Base-by-base conservation (phyloP, 1,139 yeast species). In the Pichia sp. region DNA sequence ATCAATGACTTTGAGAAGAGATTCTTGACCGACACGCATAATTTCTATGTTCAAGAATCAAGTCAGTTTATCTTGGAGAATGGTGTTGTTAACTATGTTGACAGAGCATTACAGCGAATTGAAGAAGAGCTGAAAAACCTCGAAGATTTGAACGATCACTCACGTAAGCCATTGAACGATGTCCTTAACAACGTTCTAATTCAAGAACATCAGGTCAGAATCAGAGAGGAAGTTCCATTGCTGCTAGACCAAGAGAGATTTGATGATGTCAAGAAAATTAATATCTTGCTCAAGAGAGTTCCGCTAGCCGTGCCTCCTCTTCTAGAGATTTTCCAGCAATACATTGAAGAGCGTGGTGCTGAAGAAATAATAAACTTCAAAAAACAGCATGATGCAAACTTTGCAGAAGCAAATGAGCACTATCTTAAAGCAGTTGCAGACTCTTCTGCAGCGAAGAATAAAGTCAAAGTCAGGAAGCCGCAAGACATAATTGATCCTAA, bases 41-140 rank as follows among this genome's bases (percentile, higher is more conserved):
- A 69, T 28, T 91, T 82, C 58, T 91, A 88, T 59, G 63, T 67
- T 27, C 65, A 65, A 33, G 96, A 88, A 59, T 77, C 94, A 33
- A 64, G 67, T 17, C 68, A 68, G 34, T 87, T 77, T 55, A 66
- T 91, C 46, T 62, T 72, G 5, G 72, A 74, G 28, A 83, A 86
- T 57, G 82, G 87, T 49, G 94, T 88, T 34, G 91, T 88, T 27
- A 95, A 86, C 54, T 91, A 91, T 61, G 80, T 91, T 75, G 77
- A 74, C 47, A 85, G 82, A 58, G 94, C 95, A 34, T 88, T 84
- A 51, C 69, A 74, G 32, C 70, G 96, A 45, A 74, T 91, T 33
- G 73, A 74, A 27, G 95, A 87, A 56, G 98, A 91, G 60, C 74
- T 80, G 40, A 72, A 78, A 33, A 70, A 94, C 34, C 77, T 91